Base-by-base conservation (phyloP, 257 asterid genomes). In the Lithospermum erythrorhizon region DNA sequence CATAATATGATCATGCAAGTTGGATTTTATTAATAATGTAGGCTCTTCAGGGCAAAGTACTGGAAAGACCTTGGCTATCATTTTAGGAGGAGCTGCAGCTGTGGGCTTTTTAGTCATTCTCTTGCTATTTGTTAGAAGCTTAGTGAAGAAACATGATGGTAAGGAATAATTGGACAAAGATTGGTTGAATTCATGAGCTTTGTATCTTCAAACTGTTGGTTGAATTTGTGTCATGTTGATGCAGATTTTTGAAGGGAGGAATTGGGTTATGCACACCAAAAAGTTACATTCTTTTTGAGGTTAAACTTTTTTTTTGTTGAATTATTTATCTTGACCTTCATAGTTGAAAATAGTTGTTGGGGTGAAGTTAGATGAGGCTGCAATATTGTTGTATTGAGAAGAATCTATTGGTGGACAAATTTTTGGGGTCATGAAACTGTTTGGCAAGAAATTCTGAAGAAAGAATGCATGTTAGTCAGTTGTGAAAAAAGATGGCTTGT, bases 401-500 rank as follows among this genome's bases (percentile, higher is more conserved):
- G 55, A 49, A 69, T 66, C 13, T 58, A 59, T 77, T 65, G 68
- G 62, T 62, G 65, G 63, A 61, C 53, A 74, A 71, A 65, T 65
- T 72, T 69, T 72, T 64, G 75, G 66, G 54, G n/a, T n/a, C 56
- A 67, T 20, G 57, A 41, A 76, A 58, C 45, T 54, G 69, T 62
- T n/a, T 67, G 60, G 47, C 58, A 70, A 57, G 63, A 52, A 17
- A 47, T 64, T 32, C 65, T 55, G 45, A 66, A 51, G 49, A 23
- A 59, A 72, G 66, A 71, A 60, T 72, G 72, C 59, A 66, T 55
- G 59, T 66, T 70, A 59, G 76, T 63, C 76, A 73, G 62, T 54
- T 69, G 68, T 75, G 81, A 72, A 73, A 64, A 69, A 72, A 23
- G 35, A 65, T 73, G 89, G 83, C 68, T 64, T 70, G 75, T 69